Percentiles rank a stretch among this genome's conserved stretches.
Evolutionary conservation across 148 eudicot genomes (phyloP).

Genomic region (Linanthus parryae): DNA sequence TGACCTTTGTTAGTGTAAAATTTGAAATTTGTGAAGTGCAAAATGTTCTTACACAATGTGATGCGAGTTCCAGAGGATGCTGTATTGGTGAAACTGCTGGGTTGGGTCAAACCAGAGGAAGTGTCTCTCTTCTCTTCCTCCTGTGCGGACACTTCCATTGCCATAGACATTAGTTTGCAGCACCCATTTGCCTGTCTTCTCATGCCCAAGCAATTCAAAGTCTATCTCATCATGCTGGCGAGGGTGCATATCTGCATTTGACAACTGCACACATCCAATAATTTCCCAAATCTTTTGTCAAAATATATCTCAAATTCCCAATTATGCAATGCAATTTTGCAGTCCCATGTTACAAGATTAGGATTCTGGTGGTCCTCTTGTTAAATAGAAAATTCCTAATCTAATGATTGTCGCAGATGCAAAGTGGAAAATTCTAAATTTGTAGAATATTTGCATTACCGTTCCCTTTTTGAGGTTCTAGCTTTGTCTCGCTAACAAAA

Average conservation of each 20-base stretch:
- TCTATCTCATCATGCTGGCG: conserved; percentile 94
- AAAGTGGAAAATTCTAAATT: too few relatives aligned
- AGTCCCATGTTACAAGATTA: too few relatives aligned
- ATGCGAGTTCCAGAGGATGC: conserved; percentile 81
- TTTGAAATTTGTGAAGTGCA: too few relatives aligned
- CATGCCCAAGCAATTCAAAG: conserved; percentile 84
- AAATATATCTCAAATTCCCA: neutral
- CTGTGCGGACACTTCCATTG: conserved; percentile 76
- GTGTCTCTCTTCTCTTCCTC: conserved; percentile 90
- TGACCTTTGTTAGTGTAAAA: too few relatives aligned
- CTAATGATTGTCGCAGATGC: too few relatives aligned
- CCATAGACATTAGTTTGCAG: conserved; percentile 89
- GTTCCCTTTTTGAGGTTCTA: too few relatives aligned
- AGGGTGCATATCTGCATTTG: conserved; percentile 60
- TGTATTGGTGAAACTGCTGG: conserved; percentile 59
- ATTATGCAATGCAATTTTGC: too few relatives aligned
- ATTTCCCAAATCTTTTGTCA: neutral
- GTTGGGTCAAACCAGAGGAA: conserved; percentile 92
- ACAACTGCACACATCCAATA: conserved; percentile 59
- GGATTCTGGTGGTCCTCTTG: too few relatives aligned
- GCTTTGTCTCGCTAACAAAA: too few relatives aligned
- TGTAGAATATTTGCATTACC: too few relatives aligned
- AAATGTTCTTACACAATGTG: conserved; percentile 88
- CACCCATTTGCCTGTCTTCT: conserved; percentile 63
- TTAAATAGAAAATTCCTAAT: too few relatives aligned